A percentile compares a stretch with the other conserved stretches of the same genome.
Evolutionary conservation across 2,329 filamentous ascomycete genomes (phyloP).

Genomic region (Cytospora paraplurivora): DNA sequence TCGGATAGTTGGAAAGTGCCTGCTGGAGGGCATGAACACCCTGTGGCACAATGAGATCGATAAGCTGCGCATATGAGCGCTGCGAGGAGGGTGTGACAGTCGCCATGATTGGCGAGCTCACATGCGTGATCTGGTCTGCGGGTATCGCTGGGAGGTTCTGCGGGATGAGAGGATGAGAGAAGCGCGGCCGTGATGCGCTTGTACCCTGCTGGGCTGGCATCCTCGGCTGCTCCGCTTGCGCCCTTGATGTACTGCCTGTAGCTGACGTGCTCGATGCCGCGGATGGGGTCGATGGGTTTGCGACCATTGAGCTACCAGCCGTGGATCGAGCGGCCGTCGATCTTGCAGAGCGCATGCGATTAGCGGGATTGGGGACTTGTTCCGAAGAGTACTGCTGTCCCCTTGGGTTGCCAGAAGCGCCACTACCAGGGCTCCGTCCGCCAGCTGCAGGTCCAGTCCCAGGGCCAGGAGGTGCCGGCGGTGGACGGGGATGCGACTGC

Average conservation of each 20-base stretch:
- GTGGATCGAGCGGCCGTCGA: constrained; percentile 21
- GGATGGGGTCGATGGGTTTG: constrained; percentile 13
- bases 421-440: constrained; percentile 9
- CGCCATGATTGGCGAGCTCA: constrained; percentile 39
- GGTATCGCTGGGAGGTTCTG: constrained; percentile 2
- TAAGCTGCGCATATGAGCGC: constrained; percentile 51
- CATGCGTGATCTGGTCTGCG: constrained; percentile 33
- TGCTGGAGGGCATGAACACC: constrained; percentile 51
- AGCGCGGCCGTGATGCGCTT: constrained; percentile 22
- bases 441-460: constrained; percentile 14
- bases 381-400: constrained; percentile 6
- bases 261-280: constrained; percentile 10
- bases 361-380: constrained; percentile 3
- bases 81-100: constrained; percentile 41
- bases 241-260: constrained; percentile 17
- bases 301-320: constrained; percentile 16
- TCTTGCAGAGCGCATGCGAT: constrained; percentile 11
- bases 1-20: constrained; percentile 50
- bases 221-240: constrained; percentile 11
- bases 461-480: constrained; percentile 21
- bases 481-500: constrained; percentile 28
- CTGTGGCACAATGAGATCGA: constrained; percentile 55
- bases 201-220: constrained; percentile 8
- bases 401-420: constrained; percentile 14
- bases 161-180: constrained; percentile 25